A percentile compares a stretch with the other conserved stretches of the same genome.
Evolutionary conservation across 352 stramenopile species (phyloP).

Genomic region (Peronosclerospora sorghi): DNA sequence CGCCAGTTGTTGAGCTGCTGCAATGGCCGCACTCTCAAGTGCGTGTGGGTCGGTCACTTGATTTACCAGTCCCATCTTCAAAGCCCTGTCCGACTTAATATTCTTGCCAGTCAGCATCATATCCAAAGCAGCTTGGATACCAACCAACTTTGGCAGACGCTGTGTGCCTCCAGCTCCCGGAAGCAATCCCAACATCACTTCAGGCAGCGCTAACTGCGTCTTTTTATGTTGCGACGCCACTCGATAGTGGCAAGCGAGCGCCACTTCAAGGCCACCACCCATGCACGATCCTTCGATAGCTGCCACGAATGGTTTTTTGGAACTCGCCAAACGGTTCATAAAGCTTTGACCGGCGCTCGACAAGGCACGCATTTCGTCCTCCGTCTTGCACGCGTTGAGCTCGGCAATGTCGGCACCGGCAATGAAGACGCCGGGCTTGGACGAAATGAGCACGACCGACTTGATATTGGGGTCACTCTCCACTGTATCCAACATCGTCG

Average conservation of each 20-base stretch:
- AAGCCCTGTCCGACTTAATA: slow-evolving; percentile 90
- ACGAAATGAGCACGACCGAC: slow-evolving; percentile 95
- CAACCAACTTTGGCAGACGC: slow-evolving; percentile 90
- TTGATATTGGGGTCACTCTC: slow-evolving; percentile 88
- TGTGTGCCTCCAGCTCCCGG: slow-evolving; percentile 96
- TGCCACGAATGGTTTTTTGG: slow-evolving; percentile 91
- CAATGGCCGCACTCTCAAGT: slow-evolving; percentile 88
- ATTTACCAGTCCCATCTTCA: slow-evolving; percentile 96
- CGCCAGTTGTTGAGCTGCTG: slow-evolving; percentile 82
- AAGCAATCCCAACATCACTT: slow-evolving; percentile 96
- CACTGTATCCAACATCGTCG: slow-evolving; percentile 82
- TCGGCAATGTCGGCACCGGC: slow-evolving; percentile 96
- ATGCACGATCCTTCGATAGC: slow-evolving; percentile 95
- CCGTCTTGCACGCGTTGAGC: slow-evolving; percentile 78
- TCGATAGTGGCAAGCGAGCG: slow-evolving; percentile 96
- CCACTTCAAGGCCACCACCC: slow-evolving; percentile 94
- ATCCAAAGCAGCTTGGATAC: slow-evolving; percentile 88
- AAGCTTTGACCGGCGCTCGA: slow-evolving; percentile 89
- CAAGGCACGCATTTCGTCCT: slow-evolving; percentile 88
- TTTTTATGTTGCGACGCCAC: slow-evolving; percentile 92
- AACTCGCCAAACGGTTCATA: slow-evolving; percentile 86
- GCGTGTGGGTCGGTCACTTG: slow-evolving; percentile 86
- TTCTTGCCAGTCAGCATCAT: slow-evolving; percentile 98
- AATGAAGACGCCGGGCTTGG: slow-evolving; percentile 96
- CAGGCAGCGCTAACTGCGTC: slow-evolving; percentile 92